These are phyloP conservation scores for Verticillium nonalfalfae DNA, from an alignment of 2,329 filamentous ascomycete species.

Conservation along the genomic window DNA sequence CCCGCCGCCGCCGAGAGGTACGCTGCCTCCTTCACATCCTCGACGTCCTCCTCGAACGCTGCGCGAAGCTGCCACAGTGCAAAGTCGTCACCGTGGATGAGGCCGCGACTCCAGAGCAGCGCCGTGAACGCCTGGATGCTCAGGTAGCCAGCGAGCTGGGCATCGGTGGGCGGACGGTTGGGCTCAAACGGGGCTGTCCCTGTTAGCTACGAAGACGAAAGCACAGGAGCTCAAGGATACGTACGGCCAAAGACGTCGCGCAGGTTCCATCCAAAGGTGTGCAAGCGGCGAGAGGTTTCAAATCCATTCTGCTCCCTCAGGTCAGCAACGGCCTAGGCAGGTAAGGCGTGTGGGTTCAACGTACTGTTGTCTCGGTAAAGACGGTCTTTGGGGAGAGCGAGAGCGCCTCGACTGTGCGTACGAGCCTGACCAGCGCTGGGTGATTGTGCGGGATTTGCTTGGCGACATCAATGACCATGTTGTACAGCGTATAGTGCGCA, in stretches of 20 bases:
- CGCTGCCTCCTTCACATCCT: constrained; percentile 5
- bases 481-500: constrained; percentile 5
- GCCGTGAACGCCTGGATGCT: constrained; percentile 10
- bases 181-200: not conserved
- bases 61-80: constrained; percentile 9
- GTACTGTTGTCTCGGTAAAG: constrained; percentile 2
- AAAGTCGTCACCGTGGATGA: constrained; percentile 8
- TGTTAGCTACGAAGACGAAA: not conserved
- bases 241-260: constrained; percentile 5
- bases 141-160: constrained; percentile 1
- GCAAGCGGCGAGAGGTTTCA: constrained; percentile 5
- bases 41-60: constrained; percentile 9
- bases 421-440: constrained; percentile 7
- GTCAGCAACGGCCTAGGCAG: not conserved
- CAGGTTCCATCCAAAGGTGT: constrained; percentile 1
- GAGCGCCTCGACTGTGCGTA: constrained; percentile 4
- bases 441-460: constrained; percentile 10
- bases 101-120: constrained; percentile 10
- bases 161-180: not conserved
- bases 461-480: constrained; percentile 9
- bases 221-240: not conserved
- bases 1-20: constrained; percentile 1
- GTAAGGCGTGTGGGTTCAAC: not conserved
- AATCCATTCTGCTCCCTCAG: constrained; percentile 3
- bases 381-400: constrained; percentile 9